Evolutionary conservation across 2,329 filamentous ascomycete species (phyloP), one percentile per base, ranked within the genome.

Genomic region (Seiridium unicorne): DNA sequence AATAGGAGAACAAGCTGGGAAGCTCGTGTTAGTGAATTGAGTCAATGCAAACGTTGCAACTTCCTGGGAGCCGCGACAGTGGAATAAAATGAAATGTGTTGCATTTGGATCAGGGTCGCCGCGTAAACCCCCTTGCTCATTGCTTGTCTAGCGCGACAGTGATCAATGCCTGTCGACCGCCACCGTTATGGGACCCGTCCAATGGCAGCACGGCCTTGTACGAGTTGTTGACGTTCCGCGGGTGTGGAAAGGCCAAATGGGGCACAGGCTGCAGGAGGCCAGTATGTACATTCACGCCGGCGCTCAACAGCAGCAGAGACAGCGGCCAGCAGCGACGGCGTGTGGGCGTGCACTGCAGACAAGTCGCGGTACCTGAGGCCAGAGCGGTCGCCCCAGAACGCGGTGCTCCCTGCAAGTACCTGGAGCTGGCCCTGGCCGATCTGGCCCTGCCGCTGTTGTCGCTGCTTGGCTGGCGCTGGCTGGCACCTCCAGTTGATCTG

Each of bases 91-190:
- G 26, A 34, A 57, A 47, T 57, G 55, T 42, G 35, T 48, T 46
- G 10, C 35, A 51, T 26, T 58, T 48, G 18, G 40, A 51, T 51
- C 54, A 57, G n/a, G 18, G 55, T 46, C 46, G 55, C 55, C 55
- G 57, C 57, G 57, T 59, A 47, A 54, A 54, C 57, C 49, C 57
- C 57, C 48, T 42, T 49, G 36, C 42, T 32, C 26, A 54, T 31
- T 59, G 48, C 57, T 59, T 54, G 57, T 54, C 57, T 59, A 59
- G 57, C 57, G 57, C 57, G 49, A 42, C 47, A 51, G 47, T 42
- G 47, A 53, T 59, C 57, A 59, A 59, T 59, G 57, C 57, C 57
- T 59, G 36, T 59, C 47, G 57, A 40, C 57, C 36, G 47, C 57
- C 47, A 44, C 49, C 47, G 36, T 44, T 54, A 36, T 38, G 18